Evolutionary conservation across 2,329 filamentous ascomycete species (phyloP), one percentile per base, ranked within the genome.

Genomic region (Coleophoma cylindrospora): DNA sequence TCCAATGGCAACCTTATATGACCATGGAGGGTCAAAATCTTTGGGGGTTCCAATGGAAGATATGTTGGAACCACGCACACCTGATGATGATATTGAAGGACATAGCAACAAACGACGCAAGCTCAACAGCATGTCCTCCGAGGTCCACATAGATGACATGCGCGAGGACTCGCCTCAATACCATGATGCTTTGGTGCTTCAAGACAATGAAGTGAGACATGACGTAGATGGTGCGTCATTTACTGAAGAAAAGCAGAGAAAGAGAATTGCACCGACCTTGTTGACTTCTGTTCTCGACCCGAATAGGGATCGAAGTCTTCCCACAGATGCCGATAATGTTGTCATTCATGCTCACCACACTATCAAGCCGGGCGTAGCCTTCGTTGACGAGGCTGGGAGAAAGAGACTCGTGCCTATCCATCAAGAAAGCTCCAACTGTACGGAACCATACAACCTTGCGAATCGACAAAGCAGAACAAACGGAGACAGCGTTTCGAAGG

Each of bases 211-310:
- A 22, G 13, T 13, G 14, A 43, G 17, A 11, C 34, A 14, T 37
- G 9, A 15, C 38, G 2, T 11, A 12, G 21, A 22, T 3, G 14
- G 4, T n/a, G 34, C 19, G 11, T 4, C 21, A 13, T 15, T 5
- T 22, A 10, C 36, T 37, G 33, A 38, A 7, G 50, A 45, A 17
- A 64, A 63, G 48, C 65, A 67, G 48, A 60, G 58, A 48, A 67
- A 64, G 52, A 56, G 66, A 46, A 54, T 69, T 21, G 61, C 59
- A 10, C 59, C 64, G 19, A 65, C 58, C 17, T 51, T 62, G 1
- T 34, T 66, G n/a, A 57, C 61, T 10, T 40, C 58, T 12, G 47
- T 33, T 11, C 53, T 64, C 41, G 56, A 61, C 45, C 44, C 47
- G 15, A 49, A 54, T 32, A 47, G 55, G 43, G 45, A 57, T 40